phyloP scores from a whole-genome alignment of 768 basidiomycete genomes.

The Imleria badia region DNA sequence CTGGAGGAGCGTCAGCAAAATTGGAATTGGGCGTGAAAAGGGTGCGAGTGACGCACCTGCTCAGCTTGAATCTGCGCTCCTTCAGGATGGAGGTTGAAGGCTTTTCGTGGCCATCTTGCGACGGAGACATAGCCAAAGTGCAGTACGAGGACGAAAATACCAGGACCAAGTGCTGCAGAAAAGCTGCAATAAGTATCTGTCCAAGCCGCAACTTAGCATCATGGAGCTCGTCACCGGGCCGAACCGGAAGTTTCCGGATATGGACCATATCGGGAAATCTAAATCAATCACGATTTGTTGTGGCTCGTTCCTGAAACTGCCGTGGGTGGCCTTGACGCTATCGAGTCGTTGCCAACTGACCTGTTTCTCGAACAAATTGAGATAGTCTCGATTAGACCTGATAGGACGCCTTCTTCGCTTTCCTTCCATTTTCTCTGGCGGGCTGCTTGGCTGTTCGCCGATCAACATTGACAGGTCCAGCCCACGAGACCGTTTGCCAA shows the following conservation, averaged over 20 bases:
- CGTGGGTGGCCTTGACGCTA: slow-evolving; percentile 9
- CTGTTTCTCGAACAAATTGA: slow-evolving; percentile 19
- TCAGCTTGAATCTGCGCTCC: slow-evolving; percentile 84
- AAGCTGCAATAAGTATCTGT: slow-evolving; percentile 29
- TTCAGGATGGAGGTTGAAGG: slow-evolving; percentile 56
- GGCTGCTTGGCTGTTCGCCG: slow-evolving; percentile 17
- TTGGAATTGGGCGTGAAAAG: background rate
- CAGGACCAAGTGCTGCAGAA: background rate
- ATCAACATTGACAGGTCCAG: slow-evolving; percentile 13
- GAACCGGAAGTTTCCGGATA: slow-evolving; percentile 25
- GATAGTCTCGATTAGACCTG: slow-evolving; percentile 25
- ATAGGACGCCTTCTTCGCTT: slow-evolving; percentile 18
- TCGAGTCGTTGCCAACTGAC: slow-evolving; percentile 11
- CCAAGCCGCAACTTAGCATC: slow-evolving; percentile 12
- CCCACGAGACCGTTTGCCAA: background rate
- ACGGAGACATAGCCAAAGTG: slow-evolving; percentile 27
- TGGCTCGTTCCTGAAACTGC: slow-evolving; percentile 31
- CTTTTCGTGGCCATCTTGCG: slow-evolving; percentile 43
- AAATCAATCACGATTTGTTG: background rate
- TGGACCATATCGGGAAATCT: slow-evolving; percentile 29
- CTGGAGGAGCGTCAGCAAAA: slow-evolving; percentile 38
- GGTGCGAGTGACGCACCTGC: slow-evolving; percentile 52
- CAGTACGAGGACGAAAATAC: slow-evolving; percentile 10
- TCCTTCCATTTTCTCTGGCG: slow-evolving; percentile 7
- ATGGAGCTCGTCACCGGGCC: slow-evolving; percentile 22